phyloP scores from a whole-genome alignment of 768 basidiomycete genomes.

The Collybiopsis confluens region DNA sequence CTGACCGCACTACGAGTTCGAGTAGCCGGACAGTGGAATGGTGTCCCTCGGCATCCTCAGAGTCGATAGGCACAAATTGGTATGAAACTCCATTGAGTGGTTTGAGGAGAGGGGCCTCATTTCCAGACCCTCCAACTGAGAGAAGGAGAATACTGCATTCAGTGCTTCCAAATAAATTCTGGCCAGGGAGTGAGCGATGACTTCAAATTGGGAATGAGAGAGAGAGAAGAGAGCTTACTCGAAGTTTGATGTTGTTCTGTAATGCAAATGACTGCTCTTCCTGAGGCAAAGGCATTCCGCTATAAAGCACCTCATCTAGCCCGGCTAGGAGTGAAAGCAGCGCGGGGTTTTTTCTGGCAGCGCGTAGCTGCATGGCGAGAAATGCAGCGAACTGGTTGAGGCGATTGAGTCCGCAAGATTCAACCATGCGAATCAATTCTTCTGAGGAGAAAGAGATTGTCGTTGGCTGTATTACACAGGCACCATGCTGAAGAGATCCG shows the following conservation, averaged over 20 bases:
- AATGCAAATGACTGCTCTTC: constrained; percentile 54
- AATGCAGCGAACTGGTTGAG: constrained; percentile 55
- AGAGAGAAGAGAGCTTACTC: constrained; percentile 25
- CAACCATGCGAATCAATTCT: constrained; percentile 51
- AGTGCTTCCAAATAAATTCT: constrained; percentile 57
- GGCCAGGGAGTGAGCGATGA: constrained; percentile 8
- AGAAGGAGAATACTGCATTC: constrained; percentile 51
- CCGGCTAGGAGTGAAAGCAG: constrained; percentile 39
- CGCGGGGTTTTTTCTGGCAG: constrained; percentile 39
- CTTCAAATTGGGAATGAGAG: neutral
- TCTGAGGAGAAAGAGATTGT: constrained; percentile 47
- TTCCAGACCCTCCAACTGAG: constrained; percentile 35
- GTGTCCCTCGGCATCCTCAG: constrained; percentile 28
- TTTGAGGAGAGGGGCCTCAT: constrained; percentile 32
- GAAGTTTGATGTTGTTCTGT: constrained; percentile 39
- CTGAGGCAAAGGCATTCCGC: constrained; percentile 43
- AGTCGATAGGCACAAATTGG: constrained; percentile 39
- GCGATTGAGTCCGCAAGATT: constrained; percentile 47
- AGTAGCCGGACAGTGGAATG: constrained; percentile 45
- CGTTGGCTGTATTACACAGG: constrained; percentile 56
- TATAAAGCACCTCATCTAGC: constrained; percentile 46
- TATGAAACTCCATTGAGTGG: constrained; percentile 42
- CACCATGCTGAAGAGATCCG: constrained; percentile 49
- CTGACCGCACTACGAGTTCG: constrained; percentile 54
- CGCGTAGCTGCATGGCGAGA: constrained; percentile 44